phyloP scores from a whole-genome alignment of 306 rosid genomes.

The Fragaria iinumae region DNA sequence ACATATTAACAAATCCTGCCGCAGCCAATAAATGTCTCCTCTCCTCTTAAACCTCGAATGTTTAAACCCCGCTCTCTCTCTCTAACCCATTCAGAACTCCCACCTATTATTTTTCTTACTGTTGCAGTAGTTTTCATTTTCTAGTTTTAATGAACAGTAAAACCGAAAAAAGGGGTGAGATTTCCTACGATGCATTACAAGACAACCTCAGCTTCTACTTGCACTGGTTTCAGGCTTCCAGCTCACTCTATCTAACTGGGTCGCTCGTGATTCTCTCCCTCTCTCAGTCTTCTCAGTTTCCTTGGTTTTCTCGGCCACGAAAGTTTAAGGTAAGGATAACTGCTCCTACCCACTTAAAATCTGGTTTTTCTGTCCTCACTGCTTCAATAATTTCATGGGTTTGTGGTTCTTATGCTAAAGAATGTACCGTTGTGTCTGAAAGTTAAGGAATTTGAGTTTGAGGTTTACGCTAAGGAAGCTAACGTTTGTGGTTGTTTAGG shows the following conservation, averaged over 20 bases:
- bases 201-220: not conserved
- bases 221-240: not conserved
- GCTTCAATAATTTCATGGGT: not conserved
- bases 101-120: not conserved
- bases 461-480: not conserved
- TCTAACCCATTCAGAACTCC: not conserved
- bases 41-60: constrained; percentile 1
- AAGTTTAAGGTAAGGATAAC: constrained; percentile 11
- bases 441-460: constrained; percentile 17
- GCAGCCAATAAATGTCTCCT: no score
- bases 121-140: not conserved
- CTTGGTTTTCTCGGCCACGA: constrained; percentile 33
- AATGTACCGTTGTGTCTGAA: constrained; percentile 8
- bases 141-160: not conserved
- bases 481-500: constrained; percentile 23
- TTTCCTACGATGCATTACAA: not conserved
- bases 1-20: no score
- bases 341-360: not conserved
- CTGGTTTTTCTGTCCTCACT: not conserved
- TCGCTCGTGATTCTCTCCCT: not conserved
- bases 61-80: not conserved
- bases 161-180: not conserved
- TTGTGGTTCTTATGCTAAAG: not conserved
- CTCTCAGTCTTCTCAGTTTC: constrained; percentile 17
- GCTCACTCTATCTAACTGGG: constrained; percentile 20